Conservation (phyloP, 106 monocot genomes). For the Amphibolis antarctica region DNA sequence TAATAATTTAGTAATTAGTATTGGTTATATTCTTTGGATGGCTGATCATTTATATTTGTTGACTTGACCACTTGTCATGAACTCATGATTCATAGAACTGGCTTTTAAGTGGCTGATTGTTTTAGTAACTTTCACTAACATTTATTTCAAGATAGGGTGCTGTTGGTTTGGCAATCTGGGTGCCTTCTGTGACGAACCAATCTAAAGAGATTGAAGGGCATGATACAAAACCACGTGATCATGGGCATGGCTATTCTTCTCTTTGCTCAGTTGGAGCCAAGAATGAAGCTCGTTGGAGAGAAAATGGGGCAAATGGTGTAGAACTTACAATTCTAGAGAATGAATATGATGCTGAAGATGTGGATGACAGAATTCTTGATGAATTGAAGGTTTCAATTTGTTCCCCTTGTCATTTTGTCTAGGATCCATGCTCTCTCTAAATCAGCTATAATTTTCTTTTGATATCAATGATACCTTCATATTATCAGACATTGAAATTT, state of each 20-base stretch:
- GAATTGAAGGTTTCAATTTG: conserved; percentile 55
- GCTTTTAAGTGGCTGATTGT: neutral
- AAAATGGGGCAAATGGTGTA: conserved; percentile 23
- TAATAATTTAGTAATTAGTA: no score
- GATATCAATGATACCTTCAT: no score
- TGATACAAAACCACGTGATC: conserved; percentile 23
- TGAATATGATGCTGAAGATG: conserved; percentile 20
- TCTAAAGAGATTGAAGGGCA: conserved; percentile 36
- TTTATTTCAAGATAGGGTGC: conserved; percentile 56
- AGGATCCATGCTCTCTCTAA: no score
- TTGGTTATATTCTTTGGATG: no score
- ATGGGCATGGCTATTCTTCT: conserved; percentile 66
- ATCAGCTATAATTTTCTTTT: no score
- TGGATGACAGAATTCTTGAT: conserved; percentile 63
- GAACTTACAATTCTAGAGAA: conserved; percentile 54
- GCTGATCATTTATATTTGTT: no score
- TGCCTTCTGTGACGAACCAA: conserved; percentile 84
- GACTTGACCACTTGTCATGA: no score
- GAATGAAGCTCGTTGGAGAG: conserved; percentile 35
- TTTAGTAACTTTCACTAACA: neutral
- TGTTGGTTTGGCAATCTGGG: conserved; percentile 99
- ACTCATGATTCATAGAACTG: neutral
- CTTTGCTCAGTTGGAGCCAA: conserved; percentile 42
- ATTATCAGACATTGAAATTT: no score
- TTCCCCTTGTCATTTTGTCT: no score